Conservation (phyloP, 768 basidiomycete genomes). For the Hericium coralloides region DNA sequence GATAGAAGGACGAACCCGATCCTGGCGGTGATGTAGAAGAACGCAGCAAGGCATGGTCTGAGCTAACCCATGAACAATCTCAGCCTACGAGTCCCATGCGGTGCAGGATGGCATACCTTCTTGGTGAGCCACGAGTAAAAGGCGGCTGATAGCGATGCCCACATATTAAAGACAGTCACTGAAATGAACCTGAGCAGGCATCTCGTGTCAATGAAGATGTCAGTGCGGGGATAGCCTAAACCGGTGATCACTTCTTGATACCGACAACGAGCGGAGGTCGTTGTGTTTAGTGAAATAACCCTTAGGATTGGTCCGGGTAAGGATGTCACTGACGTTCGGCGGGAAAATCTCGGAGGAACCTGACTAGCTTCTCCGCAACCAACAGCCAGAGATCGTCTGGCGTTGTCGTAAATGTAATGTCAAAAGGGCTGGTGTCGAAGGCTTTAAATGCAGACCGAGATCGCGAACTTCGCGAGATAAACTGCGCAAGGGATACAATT, state of each 20-base stretch:
- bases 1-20: conserved; percentile 6
- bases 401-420: not conserved
- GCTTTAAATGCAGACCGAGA: not conserved
- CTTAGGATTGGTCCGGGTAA: not conserved
- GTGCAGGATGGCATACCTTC: conserved; percentile 17
- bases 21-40: not conserved
- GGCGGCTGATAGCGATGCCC: not conserved
- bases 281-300: not conserved
- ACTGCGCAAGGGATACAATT: not conserved
- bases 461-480: not conserved
- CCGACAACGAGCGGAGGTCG: not conserved
- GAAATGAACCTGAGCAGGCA: not conserved
- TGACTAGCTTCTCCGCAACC: not conserved
- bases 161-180: not conserved
- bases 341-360: not conserved
- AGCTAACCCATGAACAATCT: conserved; percentile 5
- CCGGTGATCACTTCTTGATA: not conserved
- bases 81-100: too few species aligned
- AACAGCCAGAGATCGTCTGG: not conserved
- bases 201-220: not conserved
- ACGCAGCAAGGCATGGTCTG: not conserved
- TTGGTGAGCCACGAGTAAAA: not conserved
- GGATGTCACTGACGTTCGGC: not conserved
- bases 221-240: not conserved
- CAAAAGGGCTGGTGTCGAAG: not conserved